Base-by-base conservation (phyloP, 2,329 filamentous ascomycete species). In the Paracorniculantispora psalliotae region DNA sequence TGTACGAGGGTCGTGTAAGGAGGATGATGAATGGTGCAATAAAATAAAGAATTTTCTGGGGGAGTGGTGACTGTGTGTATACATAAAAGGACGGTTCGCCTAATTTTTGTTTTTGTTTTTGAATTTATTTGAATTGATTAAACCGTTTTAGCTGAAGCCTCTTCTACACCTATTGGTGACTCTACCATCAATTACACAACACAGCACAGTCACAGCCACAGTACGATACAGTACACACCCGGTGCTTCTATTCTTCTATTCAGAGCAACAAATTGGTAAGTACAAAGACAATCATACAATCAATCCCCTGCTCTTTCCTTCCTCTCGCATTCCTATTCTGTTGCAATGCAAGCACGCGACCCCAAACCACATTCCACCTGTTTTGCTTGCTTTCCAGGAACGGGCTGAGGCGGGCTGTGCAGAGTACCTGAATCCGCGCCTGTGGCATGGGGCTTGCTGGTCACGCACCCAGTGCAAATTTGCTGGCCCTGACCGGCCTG, bases 381-480 rank as follows among this genome's bases (percentile, higher is more conserved):
- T n/a, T n/a, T n/a, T 19, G 15, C 39, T 54, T 8, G 21, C 25
- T 43, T 43, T 41, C 39, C 41, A 56, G 53, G 53, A 23, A 54
- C 44, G 30, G 48, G 47, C 35, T 53, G 50, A 17, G 51, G 33
- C 19, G 53, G 53, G 52, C 54, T 57, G 54, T 57, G 54, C 54
- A 41, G 46, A 57, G 54, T 57, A 50, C 54, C 54, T 57, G 54
- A 49, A 37, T 54, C 26, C 30, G 43, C 5, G n/a, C 6, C 10
- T 23, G 39, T 25, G n/a, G 26, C 39, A 44, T 33, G 53, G 43
- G 28, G 52, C 26, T 35, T n/a, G 19, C 43, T 46, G 46, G 54
- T 50, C 54, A 57, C 54, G 54, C 54, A 55, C 35, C 39, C 54
- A 33, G 10, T 12, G 33, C 33, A 49, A 57, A 57, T 50, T 57